Evolutionary conservation across 306 rosid species (phyloP).

Genomic region (Quillaja saponaria): DNA sequence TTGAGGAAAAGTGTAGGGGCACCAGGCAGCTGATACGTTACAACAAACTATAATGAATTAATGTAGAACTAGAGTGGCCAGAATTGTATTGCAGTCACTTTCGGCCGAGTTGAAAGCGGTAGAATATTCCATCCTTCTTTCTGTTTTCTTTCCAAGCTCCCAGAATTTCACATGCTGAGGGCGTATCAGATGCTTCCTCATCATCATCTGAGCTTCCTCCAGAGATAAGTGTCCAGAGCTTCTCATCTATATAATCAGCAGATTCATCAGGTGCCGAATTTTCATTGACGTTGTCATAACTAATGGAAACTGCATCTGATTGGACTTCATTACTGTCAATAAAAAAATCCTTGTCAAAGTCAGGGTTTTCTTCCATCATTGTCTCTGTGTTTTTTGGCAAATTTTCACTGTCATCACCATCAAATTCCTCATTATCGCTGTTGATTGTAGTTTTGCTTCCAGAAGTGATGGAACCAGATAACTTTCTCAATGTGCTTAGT

Average conservation of each 20-base stretch:
- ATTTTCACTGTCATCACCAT: conserved; percentile 15
- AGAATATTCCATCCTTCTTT: conserved; percentile 41
- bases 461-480: conserved; percentile 34
- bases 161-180: conserved; percentile 67
- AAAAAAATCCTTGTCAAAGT: conserved; percentile 31
- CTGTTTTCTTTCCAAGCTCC: conserved; percentile 73
- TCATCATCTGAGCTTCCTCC: conserved; percentile 40
- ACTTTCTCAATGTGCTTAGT: conserved; percentile 31
- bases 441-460: conserved; percentile 27
- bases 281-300: conserved; percentile 24
- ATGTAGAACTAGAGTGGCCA: too few species aligned
- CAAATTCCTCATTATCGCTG: conserved; percentile 31
- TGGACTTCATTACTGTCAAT: conserved; percentile 26
- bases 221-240: conserved; percentile 26
- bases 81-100: conserved; percentile 20
- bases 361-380: conserved; percentile 29
- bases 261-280: conserved; percentile 26
- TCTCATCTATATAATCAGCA: conserved; percentile 19
- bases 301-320: conserved; percentile 8
- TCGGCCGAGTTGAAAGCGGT: conserved; percentile 38
- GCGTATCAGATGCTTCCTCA: conserved; percentile 41
- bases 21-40: too few species aligned
- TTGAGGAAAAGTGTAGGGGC: too few species aligned
- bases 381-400: conserved; percentile 28
- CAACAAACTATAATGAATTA: too few species aligned